phyloP scores from a whole-genome alignment of 768 basidiomycete species.

The Cystobasidiopsis lactophilus region DNA sequence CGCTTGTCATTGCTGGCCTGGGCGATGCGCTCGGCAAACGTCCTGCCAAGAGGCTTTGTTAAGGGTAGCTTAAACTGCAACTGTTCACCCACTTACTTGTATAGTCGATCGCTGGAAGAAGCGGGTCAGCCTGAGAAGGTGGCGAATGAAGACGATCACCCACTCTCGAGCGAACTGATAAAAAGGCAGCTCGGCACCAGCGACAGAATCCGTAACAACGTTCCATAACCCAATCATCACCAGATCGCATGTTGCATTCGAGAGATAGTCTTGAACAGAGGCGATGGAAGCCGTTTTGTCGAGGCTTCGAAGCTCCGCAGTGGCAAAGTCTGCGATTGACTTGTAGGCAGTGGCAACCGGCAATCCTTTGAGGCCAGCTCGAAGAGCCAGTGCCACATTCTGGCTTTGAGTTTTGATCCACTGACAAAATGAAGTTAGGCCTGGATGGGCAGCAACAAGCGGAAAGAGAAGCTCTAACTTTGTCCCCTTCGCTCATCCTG shows the following conservation, averaged over 20 bases:
- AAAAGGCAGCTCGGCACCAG: background rate
- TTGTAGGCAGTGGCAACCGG: slow-evolving; percentile 5
- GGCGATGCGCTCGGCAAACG: background rate
- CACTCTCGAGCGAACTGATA: slow-evolving; percentile 11
- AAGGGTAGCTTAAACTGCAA: background rate
- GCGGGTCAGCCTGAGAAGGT: background rate
- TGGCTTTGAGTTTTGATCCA: slow-evolving; percentile 24
- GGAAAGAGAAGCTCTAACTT: background rate
- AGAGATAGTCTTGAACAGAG: slow-evolving; percentile 9
- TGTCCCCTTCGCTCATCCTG: background rate
- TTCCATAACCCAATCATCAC: slow-evolving; percentile 8
- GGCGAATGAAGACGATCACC: no score
- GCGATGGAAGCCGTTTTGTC: slow-evolving; percentile 6
- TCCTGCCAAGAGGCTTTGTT: background rate
- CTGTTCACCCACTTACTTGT: background rate
- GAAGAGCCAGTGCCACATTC: slow-evolving; percentile 23
- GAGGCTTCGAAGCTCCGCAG: slow-evolving; percentile 3
- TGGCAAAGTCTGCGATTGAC: slow-evolving; percentile 8
- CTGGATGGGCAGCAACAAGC: background rate
- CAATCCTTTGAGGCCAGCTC: slow-evolving; percentile 3
- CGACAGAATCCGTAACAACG: slow-evolving; percentile 3
- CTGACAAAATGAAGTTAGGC: slow-evolving; percentile 21
- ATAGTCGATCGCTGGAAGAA: background rate
- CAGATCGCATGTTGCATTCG: slow-evolving; percentile 9
- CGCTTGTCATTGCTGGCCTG: background rate